Evolutionary conservation across 2,329 filamentous ascomycete species (phyloP).

Genomic region (Venturia carpophila): DNA sequence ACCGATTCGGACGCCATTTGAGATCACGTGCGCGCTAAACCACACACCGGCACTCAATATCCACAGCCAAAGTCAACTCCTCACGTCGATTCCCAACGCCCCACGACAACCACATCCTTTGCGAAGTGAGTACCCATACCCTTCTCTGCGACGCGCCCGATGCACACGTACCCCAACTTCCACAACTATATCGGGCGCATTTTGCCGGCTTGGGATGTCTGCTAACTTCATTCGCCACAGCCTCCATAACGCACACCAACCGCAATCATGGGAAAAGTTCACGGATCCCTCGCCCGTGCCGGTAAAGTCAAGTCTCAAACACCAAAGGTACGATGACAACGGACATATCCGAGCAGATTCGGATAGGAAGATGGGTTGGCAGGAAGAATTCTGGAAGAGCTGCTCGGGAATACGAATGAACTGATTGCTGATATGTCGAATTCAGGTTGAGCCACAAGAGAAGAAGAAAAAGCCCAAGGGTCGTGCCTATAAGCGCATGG

Average conservation of each 20-base stretch:
- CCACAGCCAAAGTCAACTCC: background rate
- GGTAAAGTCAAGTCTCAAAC: constrained; percentile 98
- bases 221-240: constrained; percentile 8
- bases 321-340: constrained; percentile 63
- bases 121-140: background rate
- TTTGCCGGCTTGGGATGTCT: background rate
- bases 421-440: background rate
- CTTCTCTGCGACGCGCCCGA: constrained; percentile 10
- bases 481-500: constrained; percentile 92
- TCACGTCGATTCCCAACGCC: background rate
- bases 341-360: background rate
- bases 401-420: background rate
- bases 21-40: constrained; percentile 1
- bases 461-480: constrained; percentile 97
- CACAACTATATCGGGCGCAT: constrained; percentile 19
- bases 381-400: background rate
- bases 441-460: constrained; percentile 79
- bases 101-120: background rate
- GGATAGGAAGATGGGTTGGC: background rate
- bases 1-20: background rate
- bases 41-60: constrained; percentile 2
- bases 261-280: constrained; percentile 82
- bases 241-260: constrained; percentile 27
- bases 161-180: background rate
- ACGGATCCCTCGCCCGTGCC: constrained; percentile 76